phyloP scores from a whole-genome alignment of 1,139 yeast species.

The Suhomyces kunorum region DNA sequence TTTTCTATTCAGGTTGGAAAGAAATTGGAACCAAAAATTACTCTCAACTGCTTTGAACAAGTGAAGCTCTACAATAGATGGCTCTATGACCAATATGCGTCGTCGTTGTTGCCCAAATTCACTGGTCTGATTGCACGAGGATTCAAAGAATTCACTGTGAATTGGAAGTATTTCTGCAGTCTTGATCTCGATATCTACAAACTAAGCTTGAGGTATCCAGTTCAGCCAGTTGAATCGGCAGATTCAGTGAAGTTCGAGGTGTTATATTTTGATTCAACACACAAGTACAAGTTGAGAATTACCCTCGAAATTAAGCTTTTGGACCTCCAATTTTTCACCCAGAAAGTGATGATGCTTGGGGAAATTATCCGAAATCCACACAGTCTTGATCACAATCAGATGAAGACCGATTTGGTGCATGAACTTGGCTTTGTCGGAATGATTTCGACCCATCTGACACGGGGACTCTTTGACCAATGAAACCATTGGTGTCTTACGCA shows the following conservation, averaged over 20 bases:
- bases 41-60: not conserved
- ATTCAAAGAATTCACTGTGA: constrained; percentile 19
- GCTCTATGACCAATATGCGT: constrained; percentile 7
- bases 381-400: not conserved
- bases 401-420: constrained; percentile 1
- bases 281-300: constrained; percentile 16
- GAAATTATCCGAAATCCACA: constrained; percentile 1
- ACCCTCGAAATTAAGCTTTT: constrained; percentile 7
- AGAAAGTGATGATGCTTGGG: constrained; percentile 1
- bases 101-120: not conserved
- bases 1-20: not conserved
- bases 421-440: constrained; percentile 5
- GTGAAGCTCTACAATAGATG: constrained; percentile 7
- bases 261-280: constrained; percentile 17
- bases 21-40: not conserved
- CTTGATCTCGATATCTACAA: constrained; percentile 33
- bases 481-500: no score
- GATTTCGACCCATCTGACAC: not conserved
- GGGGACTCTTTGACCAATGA: not conserved
- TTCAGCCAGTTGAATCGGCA: constrained; percentile 15
- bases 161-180: constrained; percentile 24
- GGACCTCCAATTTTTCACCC: constrained; percentile 12
- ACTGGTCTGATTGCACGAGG: constrained; percentile 13
- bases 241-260: constrained; percentile 15
- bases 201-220: constrained; percentile 33